phyloP scores from a whole-genome alignment of 441 rosid genomes.

The Pelargonium fulgidum region DNA sequence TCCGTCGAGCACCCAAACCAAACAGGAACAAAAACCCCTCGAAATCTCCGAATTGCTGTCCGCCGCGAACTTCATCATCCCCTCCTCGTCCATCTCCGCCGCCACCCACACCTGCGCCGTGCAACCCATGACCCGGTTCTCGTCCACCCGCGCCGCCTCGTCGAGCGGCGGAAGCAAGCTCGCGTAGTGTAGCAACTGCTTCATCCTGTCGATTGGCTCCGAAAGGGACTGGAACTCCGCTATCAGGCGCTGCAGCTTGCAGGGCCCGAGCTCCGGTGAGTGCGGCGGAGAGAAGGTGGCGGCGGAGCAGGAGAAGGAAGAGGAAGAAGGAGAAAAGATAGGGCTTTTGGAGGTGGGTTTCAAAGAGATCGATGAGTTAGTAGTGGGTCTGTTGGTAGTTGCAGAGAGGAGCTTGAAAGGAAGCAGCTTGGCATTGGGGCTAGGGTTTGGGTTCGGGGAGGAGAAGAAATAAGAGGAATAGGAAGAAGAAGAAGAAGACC shows the following conservation, averaged over 20 bases:
- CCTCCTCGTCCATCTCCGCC: slow-evolving; percentile 45
- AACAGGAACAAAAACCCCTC: slow-evolving; percentile 66
- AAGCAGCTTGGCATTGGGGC: slow-evolving; percentile 13
- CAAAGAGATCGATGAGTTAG: slow-evolving; percentile 12
- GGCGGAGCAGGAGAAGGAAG: slow-evolving; percentile 51
- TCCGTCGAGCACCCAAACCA: slow-evolving; percentile 57
- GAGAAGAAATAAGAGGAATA: slow-evolving; percentile 20
- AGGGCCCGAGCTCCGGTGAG: slow-evolving; percentile 36
- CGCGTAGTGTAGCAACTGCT: slow-evolving; percentile 60
- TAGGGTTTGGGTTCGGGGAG: slow-evolving; percentile 24
- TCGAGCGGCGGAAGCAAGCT: slow-evolving; percentile 47
- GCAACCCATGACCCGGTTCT: slow-evolving; percentile 90
- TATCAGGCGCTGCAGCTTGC: slow-evolving; percentile 42
- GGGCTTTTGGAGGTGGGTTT: slow-evolving; percentile 14
- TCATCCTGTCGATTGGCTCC: slow-evolving; percentile 54
- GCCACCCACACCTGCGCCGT: slow-evolving; percentile 86
- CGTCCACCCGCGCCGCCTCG: slow-evolving; percentile 48
- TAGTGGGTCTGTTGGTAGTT: neutral
- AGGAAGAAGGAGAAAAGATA: too few relatives aligned
- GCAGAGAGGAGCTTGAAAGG: slow-evolving; percentile 21
- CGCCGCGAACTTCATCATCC: slow-evolving; percentile 64
- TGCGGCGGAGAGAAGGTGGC: slow-evolving; percentile 38
- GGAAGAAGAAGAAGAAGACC: slow-evolving; percentile 24
- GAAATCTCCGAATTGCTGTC: slow-evolving; percentile 83
- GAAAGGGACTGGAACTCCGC: slow-evolving; percentile 56